Evolutionary conservation across 352 stramenopile genomes (phyloP), one percentile per base, ranked within the genome.

Genomic region (Pythium diclinum): DNA sequence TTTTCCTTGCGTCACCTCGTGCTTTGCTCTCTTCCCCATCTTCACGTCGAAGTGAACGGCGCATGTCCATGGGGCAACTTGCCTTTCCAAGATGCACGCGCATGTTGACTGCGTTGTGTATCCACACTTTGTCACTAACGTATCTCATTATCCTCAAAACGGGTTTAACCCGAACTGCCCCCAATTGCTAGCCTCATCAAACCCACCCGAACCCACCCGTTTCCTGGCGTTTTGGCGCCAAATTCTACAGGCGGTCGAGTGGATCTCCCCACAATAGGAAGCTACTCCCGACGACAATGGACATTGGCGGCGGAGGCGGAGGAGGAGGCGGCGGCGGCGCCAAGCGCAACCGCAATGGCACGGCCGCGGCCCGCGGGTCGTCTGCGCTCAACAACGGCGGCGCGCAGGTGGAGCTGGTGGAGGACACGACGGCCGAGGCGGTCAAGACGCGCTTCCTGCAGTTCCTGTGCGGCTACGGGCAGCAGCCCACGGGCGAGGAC

Each of bases 371-470:
- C 3, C 49, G 51, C 3, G 16, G 25, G 16, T 61, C 53, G 6
- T 68, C 78, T 16, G 7, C 73, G 23, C 77, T 88, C 21, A 83
- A 83, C 19, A 61, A 71, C 2, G 71, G 42, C 17, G 62, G 61
- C 47, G 69, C 69, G 7, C 73, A 81, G n/a, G 67, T 88, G 3
- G 77, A 88, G 52, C 47, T 88, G 32, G 70, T 89, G 21, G 74
- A 91, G 40, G 86, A 95, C 59, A 62, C 74, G 44, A 95, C 84
- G 3, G 86, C 86, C 6, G 84, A 95, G 72, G 77, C 85, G 11
- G 86, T 95, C 44, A 93, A 92, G 73, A 79, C 73, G 65, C 86
- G 86, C 11, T 95, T 95, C 59, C 69, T 95, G 56, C 78, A 93
- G 70, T 92, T 93, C 56, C 71, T 95, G 23, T 91, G 84, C 30